Conservation (phyloP, 352 stramenopile genomes). For the Globisporangium parvum region DNA sequence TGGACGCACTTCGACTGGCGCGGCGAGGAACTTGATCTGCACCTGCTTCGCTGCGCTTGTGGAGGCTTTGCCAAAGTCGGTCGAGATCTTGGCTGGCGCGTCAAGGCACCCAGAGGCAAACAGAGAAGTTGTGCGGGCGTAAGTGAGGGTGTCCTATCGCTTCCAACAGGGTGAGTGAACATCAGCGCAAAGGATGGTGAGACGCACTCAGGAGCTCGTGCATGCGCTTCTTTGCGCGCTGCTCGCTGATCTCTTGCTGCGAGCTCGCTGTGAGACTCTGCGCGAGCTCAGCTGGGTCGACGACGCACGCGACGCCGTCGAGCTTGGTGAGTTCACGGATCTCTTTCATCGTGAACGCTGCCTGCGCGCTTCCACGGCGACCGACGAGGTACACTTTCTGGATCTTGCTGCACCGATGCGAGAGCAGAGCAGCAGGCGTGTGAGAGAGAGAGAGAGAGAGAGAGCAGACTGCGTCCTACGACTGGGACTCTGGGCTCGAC, state of each 20-base stretch:
- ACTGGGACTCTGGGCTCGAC: not conserved
- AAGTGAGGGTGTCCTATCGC: not conserved
- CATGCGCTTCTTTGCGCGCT: slow-evolving; percentile 82
- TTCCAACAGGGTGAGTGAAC: not conserved
- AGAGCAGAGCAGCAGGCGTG: not conserved
- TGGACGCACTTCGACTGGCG: slow-evolving; percentile 67
- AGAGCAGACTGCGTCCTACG: not conserved
- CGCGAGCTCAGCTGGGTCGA: slow-evolving; percentile 87
- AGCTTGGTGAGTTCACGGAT: slow-evolving; percentile 88
- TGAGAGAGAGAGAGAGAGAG: too few species aligned
- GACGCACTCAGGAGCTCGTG: slow-evolving; percentile 58
- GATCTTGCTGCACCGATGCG: slow-evolving; percentile 29
- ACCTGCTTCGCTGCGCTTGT: slow-evolving; percentile 35
- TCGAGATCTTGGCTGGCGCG: slow-evolving; percentile 35
- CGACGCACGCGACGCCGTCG: slow-evolving; percentile 69
- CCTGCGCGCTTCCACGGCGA: slow-evolving; percentile 92
- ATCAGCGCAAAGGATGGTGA: not conserved
- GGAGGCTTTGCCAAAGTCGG: slow-evolving; percentile 24
- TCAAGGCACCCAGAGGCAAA: not conserved
- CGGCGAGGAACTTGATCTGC: slow-evolving; percentile 90
- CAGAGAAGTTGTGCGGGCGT: not conserved
- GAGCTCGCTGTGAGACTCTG: slow-evolving; percentile 79
- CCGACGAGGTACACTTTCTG: slow-evolving; percentile 90
- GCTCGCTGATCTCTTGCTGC: slow-evolving; percentile 81
- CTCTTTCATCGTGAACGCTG: slow-evolving; percentile 98